Conservation (phyloP, 352 stramenopile species). For the Phytophthora idaei region DNA sequence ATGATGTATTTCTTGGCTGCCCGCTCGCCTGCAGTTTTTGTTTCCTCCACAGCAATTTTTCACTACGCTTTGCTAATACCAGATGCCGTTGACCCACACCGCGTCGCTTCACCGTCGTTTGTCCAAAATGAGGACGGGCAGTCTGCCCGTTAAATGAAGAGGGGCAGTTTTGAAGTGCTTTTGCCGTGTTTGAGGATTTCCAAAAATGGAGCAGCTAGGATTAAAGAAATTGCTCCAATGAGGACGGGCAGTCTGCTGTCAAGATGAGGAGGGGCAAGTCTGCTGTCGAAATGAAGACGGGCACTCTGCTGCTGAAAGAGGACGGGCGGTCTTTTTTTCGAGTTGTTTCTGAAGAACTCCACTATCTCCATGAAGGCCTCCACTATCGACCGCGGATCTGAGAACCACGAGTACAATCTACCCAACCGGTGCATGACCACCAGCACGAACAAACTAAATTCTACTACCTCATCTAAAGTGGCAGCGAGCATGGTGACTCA, state of each 20-base stretch:
- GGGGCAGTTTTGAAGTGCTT: neutral
- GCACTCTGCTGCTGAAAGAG: neutral
- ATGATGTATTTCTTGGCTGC: constrained; percentile 10
- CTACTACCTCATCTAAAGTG: constrained; percentile 3
- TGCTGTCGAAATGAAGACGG: neutral
- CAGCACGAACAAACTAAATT: too few relatives aligned
- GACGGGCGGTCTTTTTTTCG: neutral
- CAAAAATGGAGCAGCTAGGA: too few relatives aligned
- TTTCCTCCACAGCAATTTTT: constrained; percentile 21
- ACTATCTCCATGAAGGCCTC: neutral
- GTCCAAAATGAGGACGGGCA: constrained; percentile 12
- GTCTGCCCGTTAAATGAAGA: neutral
- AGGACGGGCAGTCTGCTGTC: neutral
- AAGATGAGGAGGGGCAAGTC: too few relatives aligned
- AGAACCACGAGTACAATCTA: neutral
- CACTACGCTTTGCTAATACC: constrained; percentile 11
- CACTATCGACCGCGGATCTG: too few relatives aligned
- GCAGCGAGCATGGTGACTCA: constrained; percentile 10
- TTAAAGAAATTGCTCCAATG: neutral
- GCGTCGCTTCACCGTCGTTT: constrained; percentile 20
- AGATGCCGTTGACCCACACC: constrained; percentile 21
- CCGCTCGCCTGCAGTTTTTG: constrained; percentile 6
- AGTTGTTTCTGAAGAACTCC: too few relatives aligned
- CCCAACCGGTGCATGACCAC: too few relatives aligned
- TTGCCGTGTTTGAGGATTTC: neutral